These are phyloP conservation scores for Hyphodiscus sp. DNA, from an alignment of 2,329 filamentous ascomycete genomes.

Conservation along the genomic window DNA sequence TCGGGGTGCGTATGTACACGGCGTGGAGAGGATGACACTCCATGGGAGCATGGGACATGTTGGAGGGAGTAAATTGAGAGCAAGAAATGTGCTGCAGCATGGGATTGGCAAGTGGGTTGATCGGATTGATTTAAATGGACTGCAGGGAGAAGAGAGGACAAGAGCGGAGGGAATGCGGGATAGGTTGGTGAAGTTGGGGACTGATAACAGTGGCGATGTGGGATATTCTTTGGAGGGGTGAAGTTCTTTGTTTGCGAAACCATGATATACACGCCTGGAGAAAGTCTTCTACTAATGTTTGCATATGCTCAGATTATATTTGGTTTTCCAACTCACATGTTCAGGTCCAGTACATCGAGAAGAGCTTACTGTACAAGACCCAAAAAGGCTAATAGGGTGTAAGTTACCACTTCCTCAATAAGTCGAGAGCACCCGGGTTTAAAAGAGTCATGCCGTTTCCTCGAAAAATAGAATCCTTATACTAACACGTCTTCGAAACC, in stretches of 20 bases:
- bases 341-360: too few relatives aligned
- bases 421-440: too few relatives aligned
- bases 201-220: conserved; percentile 47
- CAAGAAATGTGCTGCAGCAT: conserved; percentile 70
- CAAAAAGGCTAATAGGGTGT: too few relatives aligned
- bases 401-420: too few relatives aligned
- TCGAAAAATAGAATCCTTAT: too few relatives aligned
- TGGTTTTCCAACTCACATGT: too few relatives aligned
- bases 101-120: conserved; percentile 62
- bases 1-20: conserved; percentile 56
- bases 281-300: too few relatives aligned
- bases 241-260: background rate
- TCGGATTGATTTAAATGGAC: conserved; percentile 46
- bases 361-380: too few relatives aligned
- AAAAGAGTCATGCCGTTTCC: too few relatives aligned
- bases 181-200: conserved; percentile 55
- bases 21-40: conserved; percentile 59
- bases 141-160: conserved; percentile 34
- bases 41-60: conserved; percentile 65
- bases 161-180: conserved; percentile 59
- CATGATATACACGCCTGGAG: too few relatives aligned
- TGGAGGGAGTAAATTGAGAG: conserved; percentile 47
- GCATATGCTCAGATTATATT: too few relatives aligned
- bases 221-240: conserved; percentile 56
- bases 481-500: too few relatives aligned